Evolutionary conservation across 2,329 filamentous ascomycete species (phyloP), one percentile per base, ranked within the genome.

Genomic region (Colletotrichum sidae): DNA sequence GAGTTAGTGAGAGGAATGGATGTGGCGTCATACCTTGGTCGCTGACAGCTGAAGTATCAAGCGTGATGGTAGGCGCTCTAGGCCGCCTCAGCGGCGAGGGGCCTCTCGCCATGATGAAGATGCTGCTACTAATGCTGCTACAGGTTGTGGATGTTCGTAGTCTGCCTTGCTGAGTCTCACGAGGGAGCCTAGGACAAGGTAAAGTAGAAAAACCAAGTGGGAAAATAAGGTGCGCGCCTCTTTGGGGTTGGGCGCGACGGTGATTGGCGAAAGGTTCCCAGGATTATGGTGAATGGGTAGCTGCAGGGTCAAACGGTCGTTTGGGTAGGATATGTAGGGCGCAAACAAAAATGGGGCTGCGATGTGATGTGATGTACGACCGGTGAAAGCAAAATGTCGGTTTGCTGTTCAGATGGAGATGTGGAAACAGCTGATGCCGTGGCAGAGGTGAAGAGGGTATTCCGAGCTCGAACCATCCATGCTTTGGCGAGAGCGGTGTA

Each of bases 61-160:
- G 64, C 35, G 64, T 68, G 39, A 68, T 68, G n/a, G 67, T 67
- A 54, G 67, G 67, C 33, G 67, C 65, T 53, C 65, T 55, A n/a
- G 67, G 53, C 34, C 67, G 67, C 41, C 56, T 52, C 35, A 52
- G 34, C 51, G 62, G 62, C 11, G 62, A 65, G 9, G 46, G 53
- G 45, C 53, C 39, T 54, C 62, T 51, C n/a, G 51, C 34, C 62
- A 65, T 65, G 44, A 17, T 46, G 11, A 17, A 17, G 57, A 33
- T 42, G 55, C 6, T 58, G 54, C 38, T 37, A 9, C 13, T 33
- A 25, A 1, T 42, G 11, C 10, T 55, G 15, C 17, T n/a, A 12
- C 42, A 15, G 13, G 4, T 15, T 44, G 25, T 12, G 45, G n/a
- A 52, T 37, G 15, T 8, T 47, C 41, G 25, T 13, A 12, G 39